Percentiles rank a stretch among this genome's conserved stretches.
These are phyloP conservation scores for Nissolia schottii DNA, from an alignment of 306 rosid genomes.

Conservation along the genomic window DNA sequence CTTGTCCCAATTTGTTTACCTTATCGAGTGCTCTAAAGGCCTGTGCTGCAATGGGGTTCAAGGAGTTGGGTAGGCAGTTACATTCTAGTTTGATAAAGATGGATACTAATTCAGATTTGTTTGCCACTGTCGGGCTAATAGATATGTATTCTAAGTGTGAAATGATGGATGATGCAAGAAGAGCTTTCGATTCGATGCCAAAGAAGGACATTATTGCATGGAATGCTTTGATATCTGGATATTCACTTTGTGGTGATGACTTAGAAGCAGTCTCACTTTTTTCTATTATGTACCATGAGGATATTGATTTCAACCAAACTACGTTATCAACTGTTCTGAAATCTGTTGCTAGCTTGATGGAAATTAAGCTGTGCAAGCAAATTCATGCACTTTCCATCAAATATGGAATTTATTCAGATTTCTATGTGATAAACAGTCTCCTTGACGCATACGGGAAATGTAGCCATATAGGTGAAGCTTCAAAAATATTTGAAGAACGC, in stretches of 20 bases:
- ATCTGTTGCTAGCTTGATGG: constrained; percentile 63
- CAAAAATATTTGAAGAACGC: constrained; percentile 61
- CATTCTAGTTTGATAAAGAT: constrained; percentile 65
- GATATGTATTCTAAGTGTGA: constrained; percentile 83
- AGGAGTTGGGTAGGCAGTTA: constrained; percentile 72
- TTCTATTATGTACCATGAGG: constrained; percentile 45
- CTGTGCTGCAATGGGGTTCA: constrained; percentile 52
- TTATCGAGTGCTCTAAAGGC: constrained; percentile 79
- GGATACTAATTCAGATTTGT: constrained; percentile 53
- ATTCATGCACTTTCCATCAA: constrained; percentile 66
- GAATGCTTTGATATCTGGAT: constrained; percentile 80
- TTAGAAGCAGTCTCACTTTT: constrained; percentile 55
- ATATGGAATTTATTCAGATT: constrained; percentile 64
- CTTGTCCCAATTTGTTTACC: constrained; percentile 64
- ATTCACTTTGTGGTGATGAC: constrained; percentile 60
- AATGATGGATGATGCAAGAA: constrained; percentile 65
- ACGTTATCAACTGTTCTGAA: constrained; percentile 77
- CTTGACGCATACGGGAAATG: constrained; percentile 83
- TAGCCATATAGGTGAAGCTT: constrained; percentile 49
- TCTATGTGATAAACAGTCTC: constrained; percentile 75
- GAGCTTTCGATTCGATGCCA: constrained; percentile 51
- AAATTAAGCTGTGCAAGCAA: constrained; percentile 49
- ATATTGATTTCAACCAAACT: constrained; percentile 64
- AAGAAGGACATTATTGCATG: constrained; percentile 59
- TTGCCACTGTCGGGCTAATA: constrained; percentile 65